Evolutionary conservation across 148 eudicot species (phyloP).

Genomic region (Nyssa sinensis): DNA sequence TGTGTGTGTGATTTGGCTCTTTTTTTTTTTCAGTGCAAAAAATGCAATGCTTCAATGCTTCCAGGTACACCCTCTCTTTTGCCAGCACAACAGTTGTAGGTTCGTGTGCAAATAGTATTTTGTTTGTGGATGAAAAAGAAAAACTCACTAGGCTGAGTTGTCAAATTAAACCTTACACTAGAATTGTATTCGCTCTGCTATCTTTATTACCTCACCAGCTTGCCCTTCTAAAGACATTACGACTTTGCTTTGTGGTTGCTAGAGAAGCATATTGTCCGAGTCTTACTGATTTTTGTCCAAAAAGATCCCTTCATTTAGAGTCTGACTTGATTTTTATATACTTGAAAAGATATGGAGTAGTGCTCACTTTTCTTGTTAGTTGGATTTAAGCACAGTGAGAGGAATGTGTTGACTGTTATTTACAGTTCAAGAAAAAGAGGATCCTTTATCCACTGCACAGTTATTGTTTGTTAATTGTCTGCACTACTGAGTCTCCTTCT

Average conservation of each 20-base stretch:
- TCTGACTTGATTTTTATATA: too few species aligned
- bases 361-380: too few species aligned
- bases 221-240: neutral
- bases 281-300: too few species aligned
- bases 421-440: too few species aligned
- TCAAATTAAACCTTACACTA: neutral
- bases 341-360: too few species aligned
- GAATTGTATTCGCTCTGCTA: neutral
- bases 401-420: too few species aligned
- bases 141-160: too few species aligned
- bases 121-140: neutral
- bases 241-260: neutral
- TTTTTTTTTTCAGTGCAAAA: constrained; percentile 58
- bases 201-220: neutral
- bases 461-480: too few species aligned
- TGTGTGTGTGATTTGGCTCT: constrained; percentile 14
- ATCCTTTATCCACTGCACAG: too few species aligned
- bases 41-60: constrained; percentile 63
- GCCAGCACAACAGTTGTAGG: constrained; percentile 16
- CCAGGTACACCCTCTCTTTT: constrained; percentile 36
- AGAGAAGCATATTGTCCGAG: too few species aligned
- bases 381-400: too few species aligned
- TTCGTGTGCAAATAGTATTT: neutral
- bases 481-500: neutral
- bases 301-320: too few species aligned